Evolutionary conservation across 2,329 filamentous ascomycete species (phyloP), one percentile per base, ranked within the genome.

Genomic region (Aspergillus sp.): DNA sequence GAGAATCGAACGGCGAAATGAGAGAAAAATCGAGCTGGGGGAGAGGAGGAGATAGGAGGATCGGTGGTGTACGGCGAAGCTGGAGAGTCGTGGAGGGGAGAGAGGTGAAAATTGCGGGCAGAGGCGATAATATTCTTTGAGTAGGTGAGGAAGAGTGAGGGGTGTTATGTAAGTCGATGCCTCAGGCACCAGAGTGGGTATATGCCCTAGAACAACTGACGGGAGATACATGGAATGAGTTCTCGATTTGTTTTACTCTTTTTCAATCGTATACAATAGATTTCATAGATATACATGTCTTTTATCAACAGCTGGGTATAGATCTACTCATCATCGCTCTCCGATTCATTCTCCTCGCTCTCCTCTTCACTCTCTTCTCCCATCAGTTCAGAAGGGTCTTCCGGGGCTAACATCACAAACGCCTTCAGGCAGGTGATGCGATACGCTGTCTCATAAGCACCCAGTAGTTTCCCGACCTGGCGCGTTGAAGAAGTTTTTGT

Each of bases 361-460:
- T 57, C 56, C 19, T 60, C 55, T 20, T 63, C 67, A 44, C 47
- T 67, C 64, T 49, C 63, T 67, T 63, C 79, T 40, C 71, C 72
- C 58, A 80, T 77, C 44, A 80, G 81, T 38, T 85, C 83, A 14
- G 83, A 81, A 44, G 80, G 63, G 36, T 69, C 66, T 43, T 67
- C 65, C 4, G 73, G 77, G 61, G 85, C 81, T 70, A 89, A 82
- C 90, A 97, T 95, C 57, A 89, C 77, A 75, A 95, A 97, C 19
- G 87, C 87, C 62, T 84, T 85, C 64, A 97, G 67, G 68, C 94
- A 97, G 35, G 92, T 97, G 60, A 97, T 91, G 51, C 94, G 80
- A 68, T 93, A 92, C 43, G 87, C 85, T 19, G 92, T 96, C 71
- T 92, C 87, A 65, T 94, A 94, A 30, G 82, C 85, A 14, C 86